Evolutionary conservation across 257 asterid species (phyloP), one percentile per base, ranked within the genome.

Genomic region (Mentha longifolia): DNA sequence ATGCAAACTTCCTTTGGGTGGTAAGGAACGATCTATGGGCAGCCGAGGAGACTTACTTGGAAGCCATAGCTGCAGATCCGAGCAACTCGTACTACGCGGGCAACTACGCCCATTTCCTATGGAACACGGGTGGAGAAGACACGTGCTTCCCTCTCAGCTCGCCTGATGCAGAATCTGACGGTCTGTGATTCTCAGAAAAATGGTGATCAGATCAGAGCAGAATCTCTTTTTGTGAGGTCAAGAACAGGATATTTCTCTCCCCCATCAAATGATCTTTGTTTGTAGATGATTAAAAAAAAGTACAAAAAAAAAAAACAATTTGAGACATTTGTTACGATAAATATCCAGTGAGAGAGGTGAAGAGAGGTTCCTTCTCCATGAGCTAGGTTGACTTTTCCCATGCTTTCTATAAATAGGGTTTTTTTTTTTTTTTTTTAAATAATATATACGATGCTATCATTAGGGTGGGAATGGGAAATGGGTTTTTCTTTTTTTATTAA

Each of bases 91-190:
- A 63, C 73, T 95, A 92, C 41, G 92, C 97, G 10, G 92, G 90
- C 68, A 85, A 84, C 72, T 95, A 95, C 60, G 99, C 99, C 14
- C 84, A 92, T 84, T 95, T 95, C 70, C 74, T 95, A 14, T 95
- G 97, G 97, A 95, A 73, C 76, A 95, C 98, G 3, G 99, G 99
- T 14, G 99, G 92, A 0, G 99, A 95, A 70, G 99, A 92, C 62
- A 95, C 99, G n/a, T 95, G 98, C 80, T 92, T 77, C 73, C 96
- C 98, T 58, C 85, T 92, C 4, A 35, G 35, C 79, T 77, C 86
- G 51, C 79, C 85, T 2, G 87, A 81, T 28, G 39, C 85, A n/a
- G 67, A 61, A 51, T 37, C 46, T 3, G 71, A 65, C 0, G 83
- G 85, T 50, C 41, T 30, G 41, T 84, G 71, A 75, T 12, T 61